Conservation (phyloP, 345 rosid species). For the Erodium maritimum region DNA sequence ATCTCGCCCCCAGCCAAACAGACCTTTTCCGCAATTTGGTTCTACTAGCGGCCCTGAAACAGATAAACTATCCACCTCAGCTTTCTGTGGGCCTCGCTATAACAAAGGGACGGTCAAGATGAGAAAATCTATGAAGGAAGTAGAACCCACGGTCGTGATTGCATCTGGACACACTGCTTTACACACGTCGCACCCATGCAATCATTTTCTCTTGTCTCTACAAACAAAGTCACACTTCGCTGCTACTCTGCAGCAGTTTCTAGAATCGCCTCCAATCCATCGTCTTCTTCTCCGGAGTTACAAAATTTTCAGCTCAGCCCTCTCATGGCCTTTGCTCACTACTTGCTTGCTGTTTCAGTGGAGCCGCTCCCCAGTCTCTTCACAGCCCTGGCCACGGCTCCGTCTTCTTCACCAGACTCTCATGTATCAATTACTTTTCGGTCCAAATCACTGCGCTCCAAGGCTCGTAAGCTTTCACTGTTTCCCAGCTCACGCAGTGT, state of each 20-base stretch:
- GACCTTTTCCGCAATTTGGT: too few relatives aligned
- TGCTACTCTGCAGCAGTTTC: slow-evolving; percentile 3
- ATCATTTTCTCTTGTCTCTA: too few relatives aligned
- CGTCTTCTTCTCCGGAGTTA: not conserved
- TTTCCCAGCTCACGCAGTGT: slow-evolving; percentile 16
- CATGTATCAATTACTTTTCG: slow-evolving; percentile 14
- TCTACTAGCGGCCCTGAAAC: too few relatives aligned
- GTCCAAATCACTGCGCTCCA: slow-evolving; percentile 18
- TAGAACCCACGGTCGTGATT: too few relatives aligned
- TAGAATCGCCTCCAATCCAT: slow-evolving; percentile 5
- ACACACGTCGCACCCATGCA: too few relatives aligned
- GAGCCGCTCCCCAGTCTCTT: slow-evolving; percentile 16
- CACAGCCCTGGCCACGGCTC: slow-evolving; percentile 13
- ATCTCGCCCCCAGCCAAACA: too few relatives aligned
- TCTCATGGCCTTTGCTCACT: slow-evolving; percentile 56
- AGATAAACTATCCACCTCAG: too few relatives aligned
- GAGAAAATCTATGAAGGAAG: too few relatives aligned
- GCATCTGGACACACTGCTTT: too few relatives aligned
- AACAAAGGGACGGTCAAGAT: too few relatives aligned
- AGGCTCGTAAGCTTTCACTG: slow-evolving; percentile 23
- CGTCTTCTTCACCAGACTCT: slow-evolving; percentile 5
- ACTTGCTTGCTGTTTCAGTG: slow-evolving; percentile 34
- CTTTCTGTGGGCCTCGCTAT: too few relatives aligned
- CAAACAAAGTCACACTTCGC: too few relatives aligned
- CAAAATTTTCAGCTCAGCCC: not conserved